Evolutionary conservation across 495 filamentous ascomycete species (phyloP).

Genomic region (Venustampulla echinocandica): DNA sequence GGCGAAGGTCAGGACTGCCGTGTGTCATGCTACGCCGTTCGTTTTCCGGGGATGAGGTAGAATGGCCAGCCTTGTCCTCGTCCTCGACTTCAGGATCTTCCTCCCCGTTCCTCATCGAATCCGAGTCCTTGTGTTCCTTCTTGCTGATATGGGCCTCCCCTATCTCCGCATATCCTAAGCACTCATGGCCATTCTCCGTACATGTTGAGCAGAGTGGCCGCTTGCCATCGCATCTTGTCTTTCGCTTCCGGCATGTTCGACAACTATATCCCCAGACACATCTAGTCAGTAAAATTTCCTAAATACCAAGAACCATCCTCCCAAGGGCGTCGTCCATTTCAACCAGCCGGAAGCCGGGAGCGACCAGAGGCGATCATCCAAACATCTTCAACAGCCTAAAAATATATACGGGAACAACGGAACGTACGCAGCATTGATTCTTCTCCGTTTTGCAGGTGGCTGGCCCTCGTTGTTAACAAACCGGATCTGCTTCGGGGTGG

Average conservation of each 20-base stretch:
- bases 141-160: conserved; percentile 30
- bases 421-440: conserved; percentile 69
- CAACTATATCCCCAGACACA: conserved; percentile 39
- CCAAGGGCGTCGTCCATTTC: background rate
- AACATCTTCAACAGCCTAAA: background rate
- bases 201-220: conserved; percentile 68
- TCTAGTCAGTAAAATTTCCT: background rate
- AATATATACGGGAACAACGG: too few relatives aligned
- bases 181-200: conserved; percentile 62
- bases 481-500: conserved; percentile 52
- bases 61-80: conserved; percentile 14
- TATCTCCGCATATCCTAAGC: conserved; percentile 55
- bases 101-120: conserved; percentile 22
- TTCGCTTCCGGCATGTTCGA: conserved; percentile 71
- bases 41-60: background rate
- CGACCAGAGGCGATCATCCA: background rate
- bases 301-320: background rate
- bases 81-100: conserved; percentile 21
- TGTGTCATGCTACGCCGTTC: background rate
- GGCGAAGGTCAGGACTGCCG: background rate
- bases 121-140: conserved; percentile 29
- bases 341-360: background rate
- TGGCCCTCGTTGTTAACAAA: conserved; percentile 78
- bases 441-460: conserved; percentile 68
- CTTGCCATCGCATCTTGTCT: conserved; percentile 76